These are phyloP conservation scores for Trichophyton mentagrophytes DNA, from an alignment of 2,329 filamentous ascomycete species.

Conservation along the genomic window DNA sequence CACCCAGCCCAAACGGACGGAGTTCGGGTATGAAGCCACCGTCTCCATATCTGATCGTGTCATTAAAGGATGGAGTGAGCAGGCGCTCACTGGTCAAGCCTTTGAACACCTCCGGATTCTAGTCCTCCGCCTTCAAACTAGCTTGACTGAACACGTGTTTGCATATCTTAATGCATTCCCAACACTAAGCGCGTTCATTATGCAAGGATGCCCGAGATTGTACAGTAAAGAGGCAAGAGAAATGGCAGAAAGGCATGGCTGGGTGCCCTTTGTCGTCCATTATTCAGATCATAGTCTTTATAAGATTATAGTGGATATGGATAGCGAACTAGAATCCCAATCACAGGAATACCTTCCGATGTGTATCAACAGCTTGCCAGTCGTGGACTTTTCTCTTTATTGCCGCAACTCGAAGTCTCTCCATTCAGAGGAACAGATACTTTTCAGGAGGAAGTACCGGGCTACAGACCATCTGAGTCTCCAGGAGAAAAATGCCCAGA, in stretches of 20 bases:
- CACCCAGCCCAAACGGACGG: conserved; percentile 12
- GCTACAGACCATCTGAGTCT: background rate
- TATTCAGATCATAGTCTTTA: background rate
- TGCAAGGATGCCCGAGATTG: conserved; percentile 23
- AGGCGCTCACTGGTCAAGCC: conserved; percentile 19
- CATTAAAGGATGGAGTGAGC: conserved; percentile 31
- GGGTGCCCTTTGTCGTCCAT: conserved; percentile 11
- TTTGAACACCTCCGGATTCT: conserved; percentile 30
- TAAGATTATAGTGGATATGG: background rate
- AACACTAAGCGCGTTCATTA: conserved; percentile 24
- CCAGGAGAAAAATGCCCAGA: background rate
- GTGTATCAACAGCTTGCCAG: background rate
- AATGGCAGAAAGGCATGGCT: conserved; percentile 18
- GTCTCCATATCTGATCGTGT: conserved; percentile 27
- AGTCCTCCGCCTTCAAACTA: conserved; percentile 23
- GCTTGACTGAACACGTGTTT: conserved; percentile 23
- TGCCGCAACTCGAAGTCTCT: background rate
- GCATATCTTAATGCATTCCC: conserved; percentile 26
- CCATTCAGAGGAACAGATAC: background rate
- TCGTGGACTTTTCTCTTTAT: background rate
- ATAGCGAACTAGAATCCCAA: background rate
- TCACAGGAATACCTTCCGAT: background rate
- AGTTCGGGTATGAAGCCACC: conserved; percentile 8
- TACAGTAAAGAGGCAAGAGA: conserved; percentile 14
- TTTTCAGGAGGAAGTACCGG: background rate